A percentile compares a stretch with the other conserved stretches of the same genome.
phyloP scores from a whole-genome alignment of 805 yeast species.

The Wickerhamiella sergipiensis region DNA sequence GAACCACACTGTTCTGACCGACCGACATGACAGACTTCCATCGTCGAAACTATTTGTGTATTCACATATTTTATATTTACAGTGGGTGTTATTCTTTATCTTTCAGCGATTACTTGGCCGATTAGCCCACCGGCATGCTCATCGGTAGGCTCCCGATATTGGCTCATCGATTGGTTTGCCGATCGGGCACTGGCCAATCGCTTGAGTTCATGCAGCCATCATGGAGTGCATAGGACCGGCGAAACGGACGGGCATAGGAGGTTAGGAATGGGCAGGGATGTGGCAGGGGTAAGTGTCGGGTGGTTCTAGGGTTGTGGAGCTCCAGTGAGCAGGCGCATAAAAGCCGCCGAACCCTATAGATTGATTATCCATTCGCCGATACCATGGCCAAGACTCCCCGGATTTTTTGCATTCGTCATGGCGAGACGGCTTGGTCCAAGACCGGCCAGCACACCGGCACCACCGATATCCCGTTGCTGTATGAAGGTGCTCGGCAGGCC shows the following conservation, averaged over 20 bases:
- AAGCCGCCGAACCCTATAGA: background rate
- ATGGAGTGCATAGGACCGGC: too few species aligned
- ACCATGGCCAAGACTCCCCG: constrained; percentile 20
- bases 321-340: too few species aligned
- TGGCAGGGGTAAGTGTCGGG: too few species aligned
- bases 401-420: constrained; percentile 29
- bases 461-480: constrained; percentile 71
- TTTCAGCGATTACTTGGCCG: too few species aligned
- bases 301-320: too few species aligned
- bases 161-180: too few species aligned
- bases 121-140: too few species aligned
- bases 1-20: background rate
- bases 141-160: too few species aligned
- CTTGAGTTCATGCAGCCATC: too few species aligned
- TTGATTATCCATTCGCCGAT: background rate
- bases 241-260: too few species aligned
- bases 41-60: background rate
- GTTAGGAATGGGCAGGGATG: too few species aligned
- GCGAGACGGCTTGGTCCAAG: constrained; percentile 91
- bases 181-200: too few species aligned
- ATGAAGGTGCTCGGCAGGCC: constrained; percentile 67
- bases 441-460: constrained; percentile 82
- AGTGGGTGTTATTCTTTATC: background rate
- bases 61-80: background rate
- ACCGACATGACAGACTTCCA: background rate